These are phyloP conservation scores for Aspergillus sp. DNA, from an alignment of 2,329 filamentous ascomycete genomes.

Conservation along the genomic window DNA sequence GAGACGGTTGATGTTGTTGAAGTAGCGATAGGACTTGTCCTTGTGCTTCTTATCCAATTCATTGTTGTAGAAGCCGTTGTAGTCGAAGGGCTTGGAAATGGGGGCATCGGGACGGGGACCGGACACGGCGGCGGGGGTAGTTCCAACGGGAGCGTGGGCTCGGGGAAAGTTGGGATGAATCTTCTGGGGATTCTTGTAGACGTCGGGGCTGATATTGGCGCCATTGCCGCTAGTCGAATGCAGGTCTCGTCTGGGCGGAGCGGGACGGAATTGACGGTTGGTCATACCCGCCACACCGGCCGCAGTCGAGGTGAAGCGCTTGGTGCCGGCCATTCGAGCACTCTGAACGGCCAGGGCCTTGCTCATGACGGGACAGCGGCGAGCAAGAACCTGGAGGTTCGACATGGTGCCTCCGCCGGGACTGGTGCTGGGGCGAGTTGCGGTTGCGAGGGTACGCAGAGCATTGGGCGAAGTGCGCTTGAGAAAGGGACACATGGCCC, in stretches of 20 bases:
- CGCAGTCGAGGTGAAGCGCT: slow-evolving; percentile 38
- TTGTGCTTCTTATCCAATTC: slow-evolving; percentile 99
- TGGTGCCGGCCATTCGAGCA: slow-evolving; percentile 37
- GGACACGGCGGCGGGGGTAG: slow-evolving; percentile 26
- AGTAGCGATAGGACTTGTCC: slow-evolving; percentile 99
- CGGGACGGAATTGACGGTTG: slow-evolving; percentile 47
- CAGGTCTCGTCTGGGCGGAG: slow-evolving; percentile 67
- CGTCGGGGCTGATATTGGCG: slow-evolving; percentile 67
- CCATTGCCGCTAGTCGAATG: slow-evolving; percentile 78
- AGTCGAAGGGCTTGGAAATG: slow-evolving; percentile 69
- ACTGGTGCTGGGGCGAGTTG: slow-evolving; percentile 59
- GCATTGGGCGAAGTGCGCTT: slow-evolving; percentile 90
- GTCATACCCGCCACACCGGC: slow-evolving; percentile 25
- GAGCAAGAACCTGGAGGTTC: slow-evolving; percentile 89
- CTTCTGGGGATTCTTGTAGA: slow-evolving; percentile 50
- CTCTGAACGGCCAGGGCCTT: slow-evolving; percentile 89
- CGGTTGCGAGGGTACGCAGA: slow-evolving; percentile 79
- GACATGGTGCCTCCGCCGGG: slow-evolving; percentile 91
- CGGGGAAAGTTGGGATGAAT: slow-evolving; percentile 24
- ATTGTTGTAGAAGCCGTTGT: slow-evolving; percentile 79
- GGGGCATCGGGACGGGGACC: slow-evolving; percentile 50
- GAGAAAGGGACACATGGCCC: slow-evolving; percentile 95
- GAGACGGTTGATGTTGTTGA: slow-evolving; percentile 99
- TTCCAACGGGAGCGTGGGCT: slow-evolving; percentile 20
- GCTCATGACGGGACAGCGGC: slow-evolving; percentile 97